Evolutionary conservation across 495 filamentous ascomycete species (phyloP).

Genomic region (Penicillium cataractarum): DNA sequence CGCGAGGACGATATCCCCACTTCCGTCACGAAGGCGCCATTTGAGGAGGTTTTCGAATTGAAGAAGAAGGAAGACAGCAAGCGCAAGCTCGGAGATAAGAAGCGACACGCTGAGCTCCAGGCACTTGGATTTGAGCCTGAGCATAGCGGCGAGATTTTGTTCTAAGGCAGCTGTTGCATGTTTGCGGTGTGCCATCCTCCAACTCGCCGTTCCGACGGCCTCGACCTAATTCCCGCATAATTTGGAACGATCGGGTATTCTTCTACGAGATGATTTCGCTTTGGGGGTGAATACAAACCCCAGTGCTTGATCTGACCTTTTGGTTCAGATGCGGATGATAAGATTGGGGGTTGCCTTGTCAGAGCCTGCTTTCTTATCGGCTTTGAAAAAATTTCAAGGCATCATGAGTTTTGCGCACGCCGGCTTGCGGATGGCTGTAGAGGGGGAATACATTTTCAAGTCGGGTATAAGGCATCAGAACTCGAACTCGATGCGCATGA

Average conservation of each 20-base stretch:
- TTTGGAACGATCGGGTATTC: background rate
- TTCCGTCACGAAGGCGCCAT: constrained; percentile 65
- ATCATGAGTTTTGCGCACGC: background rate
- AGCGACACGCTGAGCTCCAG: constrained; percentile 65
- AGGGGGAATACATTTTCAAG: background rate
- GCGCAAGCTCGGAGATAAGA: constrained; percentile 73
- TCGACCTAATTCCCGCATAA: background rate
- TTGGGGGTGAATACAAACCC: background rate
- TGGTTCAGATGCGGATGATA: background rate
- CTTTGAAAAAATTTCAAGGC: background rate
- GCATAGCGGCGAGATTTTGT: constrained; percentile 72
- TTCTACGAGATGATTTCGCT: background rate
- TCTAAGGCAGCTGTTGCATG: constrained; percentile 44
- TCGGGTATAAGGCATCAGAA: background rate
- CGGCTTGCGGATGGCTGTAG: background rate
- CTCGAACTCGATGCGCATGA: background rate
- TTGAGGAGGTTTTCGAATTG: constrained; percentile 69
- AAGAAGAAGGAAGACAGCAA: constrained; percentile 69
- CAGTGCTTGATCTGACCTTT: background rate
- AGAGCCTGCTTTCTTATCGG: background rate
- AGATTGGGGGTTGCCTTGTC: background rate
- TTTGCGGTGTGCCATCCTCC: constrained; percentile 12
- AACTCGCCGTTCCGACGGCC: background rate
- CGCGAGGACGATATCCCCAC: constrained; percentile 86
- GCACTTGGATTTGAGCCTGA: constrained; percentile 88